Base-by-base conservation (phyloP, 768 basidiomycete genomes). In the Russula olivacea region DNA sequence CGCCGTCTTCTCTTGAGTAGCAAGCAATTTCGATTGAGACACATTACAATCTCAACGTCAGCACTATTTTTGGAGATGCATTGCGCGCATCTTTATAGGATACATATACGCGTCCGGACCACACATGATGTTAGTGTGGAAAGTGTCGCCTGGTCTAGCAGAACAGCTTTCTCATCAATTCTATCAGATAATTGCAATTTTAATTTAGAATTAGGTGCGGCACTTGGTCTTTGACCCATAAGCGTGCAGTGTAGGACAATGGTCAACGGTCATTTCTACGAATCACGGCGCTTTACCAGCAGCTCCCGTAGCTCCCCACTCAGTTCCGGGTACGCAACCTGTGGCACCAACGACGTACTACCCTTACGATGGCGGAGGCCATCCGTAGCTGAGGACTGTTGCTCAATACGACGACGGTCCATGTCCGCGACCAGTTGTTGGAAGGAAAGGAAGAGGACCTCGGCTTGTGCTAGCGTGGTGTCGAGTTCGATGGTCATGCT, bases 401-500 rank as follows among this genome's bases (percentile, higher is more conserved):
- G 81, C 65, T 92, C 91, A 0, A 83, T 84, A 66, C 80, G 82
- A 66, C 88, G 83, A 40, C 89, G 83, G 72, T 97, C 93, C 68
- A 96, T 84, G 72, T 96, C 93, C 11, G 89, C 89, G 23, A 98
- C 87, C 23, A 97, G 76, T 69, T 91, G 88, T 14, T 86, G 78
- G 77, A 97, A 98, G 1, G 93, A 93, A 2, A 96, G 80, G 80
- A 92, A 98, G 23, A 99, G 81, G 17, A 98, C 94, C 74, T 99
- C 97, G 11, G 96, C 97, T 75, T 98, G 97, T 0, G 93, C 89
- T 10, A 99, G 82, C 21, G 97, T 96, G 0, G 88, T 85, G 72
- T 97, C 89, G n/a, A 98, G 83, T 72, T 98, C 97, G 68, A 99
- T 96, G 56, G 93, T 92, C 88, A 93, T 93, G 75, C 89, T 91